Percentiles rank a stretch among this genome's conserved stretches.
Conservation (phyloP, 164 flowering plant species). For the Nymphaea thermarum region DNA sequence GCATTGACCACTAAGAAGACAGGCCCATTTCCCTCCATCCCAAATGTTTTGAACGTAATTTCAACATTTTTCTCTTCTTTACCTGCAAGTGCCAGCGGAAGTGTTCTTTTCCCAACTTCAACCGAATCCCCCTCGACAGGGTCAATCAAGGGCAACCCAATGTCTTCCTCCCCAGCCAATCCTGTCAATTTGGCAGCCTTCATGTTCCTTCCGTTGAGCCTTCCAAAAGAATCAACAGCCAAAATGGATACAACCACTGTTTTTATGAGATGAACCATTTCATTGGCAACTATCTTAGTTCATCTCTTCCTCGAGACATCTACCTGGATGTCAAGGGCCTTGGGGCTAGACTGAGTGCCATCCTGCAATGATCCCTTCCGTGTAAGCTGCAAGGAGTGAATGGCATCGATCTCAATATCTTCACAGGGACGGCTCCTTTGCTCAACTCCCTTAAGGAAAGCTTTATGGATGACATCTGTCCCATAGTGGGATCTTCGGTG, state of each 20-base stretch:
- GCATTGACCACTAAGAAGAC: slow-evolving; percentile 51
- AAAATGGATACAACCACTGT: slow-evolving; percentile 71
- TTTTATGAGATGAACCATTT: slow-evolving; percentile 77
- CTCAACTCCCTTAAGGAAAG: slow-evolving; percentile 76
- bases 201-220: slow-evolving; percentile 70
- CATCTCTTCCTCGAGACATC: slow-evolving; percentile 35
- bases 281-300: slow-evolving; percentile 40
- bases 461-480: slow-evolving; percentile 16
- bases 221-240: slow-evolving; percentile 53
- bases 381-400: slow-evolving; percentile 81
- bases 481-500: too few relatives aligned
- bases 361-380: slow-evolving; percentile 54
- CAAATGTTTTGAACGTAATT: slow-evolving; percentile 46
- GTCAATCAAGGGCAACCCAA: slow-evolving; percentile 41
- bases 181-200: slow-evolving; percentile 66
- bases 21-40: slow-evolving; percentile 26
- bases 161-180: slow-evolving; percentile 37
- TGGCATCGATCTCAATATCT: slow-evolving; percentile 78
- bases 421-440: slow-evolving; percentile 70
- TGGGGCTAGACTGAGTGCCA: slow-evolving; percentile 25
- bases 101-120: slow-evolving; percentile 32
- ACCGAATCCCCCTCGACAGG: slow-evolving; percentile 40
- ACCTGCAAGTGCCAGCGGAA: slow-evolving; percentile 49
- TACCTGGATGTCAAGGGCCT: slow-evolving; percentile 32
- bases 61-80: slow-evolving; percentile 57